Conservation (phyloP, 2,329 filamentous ascomycete genomes). For the Cercospora janseana region DNA sequence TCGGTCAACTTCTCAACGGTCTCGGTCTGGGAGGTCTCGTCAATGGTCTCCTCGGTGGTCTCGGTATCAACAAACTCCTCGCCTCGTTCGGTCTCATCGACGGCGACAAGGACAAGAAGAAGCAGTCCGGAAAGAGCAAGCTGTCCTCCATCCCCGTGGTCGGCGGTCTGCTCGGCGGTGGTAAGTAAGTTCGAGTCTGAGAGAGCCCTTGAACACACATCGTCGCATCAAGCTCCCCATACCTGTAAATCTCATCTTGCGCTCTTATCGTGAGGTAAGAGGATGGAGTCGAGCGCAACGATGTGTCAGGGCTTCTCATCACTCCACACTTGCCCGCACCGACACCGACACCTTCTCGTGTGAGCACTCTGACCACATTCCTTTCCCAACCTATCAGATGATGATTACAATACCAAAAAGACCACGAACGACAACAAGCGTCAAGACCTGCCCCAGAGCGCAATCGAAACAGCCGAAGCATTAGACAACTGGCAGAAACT, state of each 20-base stretch:
- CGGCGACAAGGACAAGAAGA: constrained; percentile 49
- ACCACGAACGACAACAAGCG: constrained; percentile 8
- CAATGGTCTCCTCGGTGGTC: constrained; percentile 71
- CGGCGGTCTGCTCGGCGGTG: constrained; percentile 49
- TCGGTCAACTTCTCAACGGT: constrained; percentile 75
- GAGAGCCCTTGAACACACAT: constrained; percentile 8
- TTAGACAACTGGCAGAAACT: constrained; percentile 16
- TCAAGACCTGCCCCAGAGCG: constrained; percentile 3
- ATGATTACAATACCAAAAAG: constrained; percentile 11
- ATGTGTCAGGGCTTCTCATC: constrained; percentile 21
- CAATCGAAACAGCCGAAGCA: constrained; percentile 13
- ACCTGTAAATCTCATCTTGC: constrained; percentile 19
- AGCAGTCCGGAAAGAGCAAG: constrained; percentile 31
- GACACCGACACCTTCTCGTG: not conserved
- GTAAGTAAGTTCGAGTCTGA: constrained; percentile 37
- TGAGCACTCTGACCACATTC: constrained; percentile 16
- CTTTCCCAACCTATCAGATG: constrained; percentile 1
- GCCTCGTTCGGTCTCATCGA: constrained; percentile 66
- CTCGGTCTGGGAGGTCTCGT: constrained; percentile 80
- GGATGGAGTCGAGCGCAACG: not conserved
- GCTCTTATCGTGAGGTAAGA: not conserved
- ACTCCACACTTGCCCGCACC: constrained; percentile 4
- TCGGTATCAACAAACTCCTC: constrained; percentile 74
- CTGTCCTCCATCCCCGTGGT: constrained; percentile 46
- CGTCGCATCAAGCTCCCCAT: constrained; percentile 9